Evolutionary conservation across 495 filamentous ascomycete species (phyloP), one percentile per base, ranked within the genome.

Genomic region (Aspergillus panamensis): DNA sequence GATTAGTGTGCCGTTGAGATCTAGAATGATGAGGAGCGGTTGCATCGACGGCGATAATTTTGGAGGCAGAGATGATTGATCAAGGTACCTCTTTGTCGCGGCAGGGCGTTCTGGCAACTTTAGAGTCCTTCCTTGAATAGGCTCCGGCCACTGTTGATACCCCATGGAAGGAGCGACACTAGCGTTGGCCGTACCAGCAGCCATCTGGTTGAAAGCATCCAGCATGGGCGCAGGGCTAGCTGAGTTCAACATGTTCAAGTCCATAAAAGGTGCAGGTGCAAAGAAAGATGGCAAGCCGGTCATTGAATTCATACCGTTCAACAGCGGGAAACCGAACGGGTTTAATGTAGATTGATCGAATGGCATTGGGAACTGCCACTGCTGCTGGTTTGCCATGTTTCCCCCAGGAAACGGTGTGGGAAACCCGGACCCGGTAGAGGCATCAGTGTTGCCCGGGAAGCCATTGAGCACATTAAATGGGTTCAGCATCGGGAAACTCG

Each of bases 1-100:
- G 14, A 97, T 77, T 3, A 98, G 77, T 0, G 95, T 96, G 54
- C 95, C 94, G 73, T 97, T 98, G 0, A 98, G 79, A 68, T 98
- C 94, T 54, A 97, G 84, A 29, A 97, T 82, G 17, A 98, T 71
- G 2, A 98, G 83, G 1, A 96, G 73, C 10, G 70, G 75, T 30
- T 79, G 75, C 12, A 77, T 72, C 7, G 56, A 57, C 2, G 57
- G 12, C 1, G 66, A 39, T 44, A 53, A 48, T 37, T 48, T 53
- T 4, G 79, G 73, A 7, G 66, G 47, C 39, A 58, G 48, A 8
- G 66, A 63, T 25, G 82, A 69, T 57, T 76, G 74, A 3, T 62
- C 42, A 21, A 84, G 58, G 65, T 86, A 86, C 33, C 64, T 53
- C 1, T 61, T 35, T 9, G 65, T 77, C 3, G 80, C 74, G 0